phyloP scores from a whole-genome alignment of 768 basidiomycete genomes.

The Suillus bovinus region DNA sequence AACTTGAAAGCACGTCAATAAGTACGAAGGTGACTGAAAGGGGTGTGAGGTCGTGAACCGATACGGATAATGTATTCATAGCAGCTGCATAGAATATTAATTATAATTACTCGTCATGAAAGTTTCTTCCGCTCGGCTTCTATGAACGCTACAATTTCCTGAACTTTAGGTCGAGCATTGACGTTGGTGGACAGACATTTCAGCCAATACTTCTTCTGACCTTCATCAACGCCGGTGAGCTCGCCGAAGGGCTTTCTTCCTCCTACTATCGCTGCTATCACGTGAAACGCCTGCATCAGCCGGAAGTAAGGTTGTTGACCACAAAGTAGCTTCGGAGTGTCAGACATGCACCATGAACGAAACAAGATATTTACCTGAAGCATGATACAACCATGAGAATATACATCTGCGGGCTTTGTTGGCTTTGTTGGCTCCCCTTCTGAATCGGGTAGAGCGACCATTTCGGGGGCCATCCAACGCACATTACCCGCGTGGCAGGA shows the following conservation, averaged over 20 bases:
- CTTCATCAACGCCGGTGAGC: not conserved
- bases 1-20: not conserved
- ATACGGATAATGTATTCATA: not conserved
- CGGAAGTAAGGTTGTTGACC: not conserved
- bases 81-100: not conserved
- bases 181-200: not conserved
- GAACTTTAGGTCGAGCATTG: not conserved
- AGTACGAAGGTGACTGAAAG: not conserved
- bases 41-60: not conserved
- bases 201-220: not conserved
- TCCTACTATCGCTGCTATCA: not conserved
- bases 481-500: constrained; percentile 30
- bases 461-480: constrained; percentile 43
- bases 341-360: not conserved
- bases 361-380: constrained; percentile 18
- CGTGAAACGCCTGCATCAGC: not conserved
- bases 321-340: not conserved
- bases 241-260: not conserved
- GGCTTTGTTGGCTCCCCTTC: constrained; percentile 6
- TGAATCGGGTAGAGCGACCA: too few species aligned
- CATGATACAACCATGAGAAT: constrained; percentile 42
- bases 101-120: not conserved
- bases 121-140: not conserved
- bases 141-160: not conserved
- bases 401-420: constrained; percentile 34